Evolutionary conservation across 2,329 filamentous ascomycete species (phyloP).

Genomic region (Verticillium dahliae): DNA sequence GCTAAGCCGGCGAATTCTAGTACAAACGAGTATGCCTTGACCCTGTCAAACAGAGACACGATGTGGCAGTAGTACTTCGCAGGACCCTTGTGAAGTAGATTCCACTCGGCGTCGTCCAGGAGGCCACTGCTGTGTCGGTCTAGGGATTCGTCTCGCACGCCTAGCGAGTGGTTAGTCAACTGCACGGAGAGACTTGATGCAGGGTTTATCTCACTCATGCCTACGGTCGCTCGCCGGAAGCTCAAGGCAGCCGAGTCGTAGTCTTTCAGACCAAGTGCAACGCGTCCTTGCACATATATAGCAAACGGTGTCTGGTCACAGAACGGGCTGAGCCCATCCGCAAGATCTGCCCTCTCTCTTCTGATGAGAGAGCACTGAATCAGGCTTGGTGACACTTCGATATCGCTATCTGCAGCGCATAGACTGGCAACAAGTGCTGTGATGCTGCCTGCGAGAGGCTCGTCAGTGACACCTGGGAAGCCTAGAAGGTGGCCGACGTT

Average conservation of each 20-base stretch:
- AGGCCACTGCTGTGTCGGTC: constrained; percentile 57
- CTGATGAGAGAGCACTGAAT: constrained; percentile 58
- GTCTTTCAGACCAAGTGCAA: constrained; percentile 68
- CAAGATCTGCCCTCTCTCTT: constrained; percentile 52
- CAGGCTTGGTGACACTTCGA: constrained; percentile 54
- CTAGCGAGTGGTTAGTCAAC: constrained; percentile 26
- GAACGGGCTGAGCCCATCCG: constrained; percentile 50
- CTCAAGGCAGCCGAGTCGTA: constrained; percentile 64
- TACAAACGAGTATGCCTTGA: constrained; percentile 71
- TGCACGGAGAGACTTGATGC: background rate
- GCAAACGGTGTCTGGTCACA: constrained; percentile 53
- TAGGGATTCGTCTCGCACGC: constrained; percentile 35
- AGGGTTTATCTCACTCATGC: constrained; percentile 58
- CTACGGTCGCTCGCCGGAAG: constrained; percentile 79
- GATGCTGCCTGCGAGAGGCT: constrained; percentile 51
- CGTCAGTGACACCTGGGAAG: constrained; percentile 41
- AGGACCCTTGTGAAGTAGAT: constrained; percentile 62
- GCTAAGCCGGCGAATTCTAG: constrained; percentile 76
- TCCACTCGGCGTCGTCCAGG: constrained; percentile 70
- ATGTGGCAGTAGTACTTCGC: constrained; percentile 85
- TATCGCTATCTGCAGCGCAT: constrained; percentile 58
- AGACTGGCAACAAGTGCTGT: constrained; percentile 62
- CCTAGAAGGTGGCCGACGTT: constrained; percentile 59
- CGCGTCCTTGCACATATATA: constrained; percentile 79
- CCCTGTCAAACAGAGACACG: constrained; percentile 71